Conservation (phyloP, 352 stramenopile genomes). For the Phytophthora syringae region DNA sequence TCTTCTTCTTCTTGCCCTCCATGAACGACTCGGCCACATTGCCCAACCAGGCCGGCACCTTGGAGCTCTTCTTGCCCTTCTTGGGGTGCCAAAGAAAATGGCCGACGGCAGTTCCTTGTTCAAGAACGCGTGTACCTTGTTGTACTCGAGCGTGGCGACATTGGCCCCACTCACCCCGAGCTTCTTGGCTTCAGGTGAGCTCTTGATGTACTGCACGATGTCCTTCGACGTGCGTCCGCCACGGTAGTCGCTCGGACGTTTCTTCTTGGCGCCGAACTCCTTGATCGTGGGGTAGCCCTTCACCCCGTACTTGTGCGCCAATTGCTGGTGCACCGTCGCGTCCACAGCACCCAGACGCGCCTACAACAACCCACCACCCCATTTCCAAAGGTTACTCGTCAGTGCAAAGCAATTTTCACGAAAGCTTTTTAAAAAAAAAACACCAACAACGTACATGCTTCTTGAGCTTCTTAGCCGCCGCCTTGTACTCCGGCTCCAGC, state of each 20-base stretch:
- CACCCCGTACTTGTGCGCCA: slow-evolving; percentile 82
- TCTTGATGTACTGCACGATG: slow-evolving; percentile 80
- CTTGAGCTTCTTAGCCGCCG: slow-evolving; percentile 87
- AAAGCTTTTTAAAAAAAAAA: slow-evolving; percentile 1
- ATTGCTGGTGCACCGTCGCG: slow-evolving; percentile 58
- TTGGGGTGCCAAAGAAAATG: slow-evolving; percentile 72
- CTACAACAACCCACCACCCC: slow-evolving; percentile 33
- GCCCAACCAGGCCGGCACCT: slow-evolving; percentile 63
- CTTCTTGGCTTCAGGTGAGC: slow-evolving; percentile 70
- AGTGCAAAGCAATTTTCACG: slow-evolving; percentile 9
- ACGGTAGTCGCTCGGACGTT: slow-evolving; percentile 75
- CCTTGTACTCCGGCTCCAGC: slow-evolving; percentile 90
- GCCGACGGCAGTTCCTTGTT: slow-evolving; percentile 58
- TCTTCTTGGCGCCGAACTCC: slow-evolving; percentile 86
- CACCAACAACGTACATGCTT: slow-evolving; percentile 67
- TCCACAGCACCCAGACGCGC: slow-evolving; percentile 75
- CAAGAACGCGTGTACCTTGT: slow-evolving; percentile 65
- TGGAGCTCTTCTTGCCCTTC: slow-evolving; percentile 56
- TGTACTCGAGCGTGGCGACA: slow-evolving; percentile 56
- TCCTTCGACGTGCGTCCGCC: slow-evolving; percentile 64
- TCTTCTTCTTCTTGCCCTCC: slow-evolving; percentile 69
- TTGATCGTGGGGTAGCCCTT: slow-evolving; percentile 87
- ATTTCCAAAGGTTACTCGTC: slow-evolving; percentile 17
- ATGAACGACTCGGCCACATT: slow-evolving; percentile 66
- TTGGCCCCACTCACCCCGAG: slow-evolving; percentile 61